A percentile compares a stretch with the other conserved stretches of the same genome.
phyloP scores from a whole-genome alignment of 2,329 filamentous ascomycete species.

The Zymoseptoria brevis region DNA sequence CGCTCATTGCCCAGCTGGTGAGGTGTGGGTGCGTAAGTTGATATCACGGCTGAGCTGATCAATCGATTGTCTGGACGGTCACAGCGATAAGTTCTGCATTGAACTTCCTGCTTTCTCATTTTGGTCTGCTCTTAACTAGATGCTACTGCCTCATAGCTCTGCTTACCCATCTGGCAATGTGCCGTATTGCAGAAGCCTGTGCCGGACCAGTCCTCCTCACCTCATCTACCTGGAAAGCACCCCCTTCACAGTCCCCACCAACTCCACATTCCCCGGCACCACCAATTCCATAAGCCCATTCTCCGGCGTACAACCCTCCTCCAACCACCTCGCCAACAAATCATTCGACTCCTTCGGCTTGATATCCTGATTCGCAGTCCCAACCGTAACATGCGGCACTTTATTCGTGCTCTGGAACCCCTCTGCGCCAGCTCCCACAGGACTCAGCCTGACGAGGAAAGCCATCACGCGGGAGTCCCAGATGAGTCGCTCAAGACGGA shows the following conservation, averaged over 20 bases:
- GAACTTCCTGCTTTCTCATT: no score
- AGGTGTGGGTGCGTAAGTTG: no score
- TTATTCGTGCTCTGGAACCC: conserved; percentile 60
- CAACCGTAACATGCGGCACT: conserved; percentile 81
- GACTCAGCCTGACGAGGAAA: conserved; percentile 66
- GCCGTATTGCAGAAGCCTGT: no score
- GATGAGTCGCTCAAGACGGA: conserved; percentile 60
- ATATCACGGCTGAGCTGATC: no score
- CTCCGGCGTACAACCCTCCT: conserved; percentile 45
- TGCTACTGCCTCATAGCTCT: no score
- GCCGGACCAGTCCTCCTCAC: no score
- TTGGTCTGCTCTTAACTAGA: no score
- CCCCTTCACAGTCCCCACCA: conserved; percentile 49
- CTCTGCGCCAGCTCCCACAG: conserved; percentile 42
- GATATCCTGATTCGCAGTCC: conserved; percentile 63
- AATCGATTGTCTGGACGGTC: no score
- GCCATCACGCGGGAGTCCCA: conserved; percentile 87
- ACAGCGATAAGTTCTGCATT: no score
- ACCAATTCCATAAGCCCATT: conserved; percentile 48
- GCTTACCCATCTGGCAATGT: no score
- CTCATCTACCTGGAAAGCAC: conserved; percentile 32
- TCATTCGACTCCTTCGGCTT: conserved; percentile 96
- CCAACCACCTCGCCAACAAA: conserved; percentile 66
- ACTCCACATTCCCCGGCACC: conserved; percentile 47
- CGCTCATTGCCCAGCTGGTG: no score